Base-by-base conservation (phyloP, 805 yeast genomes). In the Debaryomyces maramus region DNA sequence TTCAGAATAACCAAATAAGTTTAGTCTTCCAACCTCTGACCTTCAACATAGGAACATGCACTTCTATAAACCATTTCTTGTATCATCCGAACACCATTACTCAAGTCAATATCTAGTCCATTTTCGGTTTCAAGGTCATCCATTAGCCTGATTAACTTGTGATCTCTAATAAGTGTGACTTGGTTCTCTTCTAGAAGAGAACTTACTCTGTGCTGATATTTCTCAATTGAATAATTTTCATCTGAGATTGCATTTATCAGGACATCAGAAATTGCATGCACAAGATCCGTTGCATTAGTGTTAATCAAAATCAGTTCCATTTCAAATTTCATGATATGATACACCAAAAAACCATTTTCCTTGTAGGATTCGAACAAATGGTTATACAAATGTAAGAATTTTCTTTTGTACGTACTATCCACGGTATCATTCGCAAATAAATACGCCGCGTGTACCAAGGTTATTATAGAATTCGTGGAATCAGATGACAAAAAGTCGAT, bases 51-150 rank as follows among this genome's bases (percentile, higher is more conserved):
- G 32, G 57, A 51, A 39, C 69, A 63, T 13, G 70, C 61, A 31
- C 63, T 53, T 41, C 69, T 58, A 47, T 67, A 69, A 29, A 58
- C 48, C 69, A 69, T 65, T 20, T 58, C 60, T 38, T 58, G 65
- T 17, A 62, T 34, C 19, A 38, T 43, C 35, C 49, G 53, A 16
- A 53, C 48, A 40, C 55, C 61, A 9, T 35, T 34, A 24, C 28
- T 24, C 28, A 24, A 24, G 28, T 43, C 48, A 20, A 52, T 29
- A 29, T 40, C 28, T 41, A 46, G 43, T 5, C 36, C 47, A 8
- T 46, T 50, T 16, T 48, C 50, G 18, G 41, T 34, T 17, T 34
- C 15, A 14, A 37, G 16, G 15, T 40, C 36, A 19, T 44, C 50
- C n/a, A 43, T 27, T 9, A 33, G 27, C 22, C 39, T 41, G 36